phyloP scores from a whole-genome alignment of 2,329 filamentous ascomycete species.

The Teratosphaeria destructans region DNA sequence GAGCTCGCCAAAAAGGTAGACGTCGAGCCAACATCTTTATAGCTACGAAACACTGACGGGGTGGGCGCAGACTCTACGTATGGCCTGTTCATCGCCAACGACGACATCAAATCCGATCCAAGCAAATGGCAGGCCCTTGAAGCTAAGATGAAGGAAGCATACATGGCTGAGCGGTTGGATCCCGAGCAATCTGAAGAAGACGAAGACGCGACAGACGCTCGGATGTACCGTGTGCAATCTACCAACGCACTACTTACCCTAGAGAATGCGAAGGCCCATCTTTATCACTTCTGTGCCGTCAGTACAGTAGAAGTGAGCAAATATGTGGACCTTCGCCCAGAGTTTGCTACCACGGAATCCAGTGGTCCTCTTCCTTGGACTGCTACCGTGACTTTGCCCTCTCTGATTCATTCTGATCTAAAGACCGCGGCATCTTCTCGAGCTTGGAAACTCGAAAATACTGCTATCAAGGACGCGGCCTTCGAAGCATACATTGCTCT shows the following conservation, averaged over 20 bases:
- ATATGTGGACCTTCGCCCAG: conserved; percentile 56
- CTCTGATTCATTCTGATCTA: conserved; percentile 53
- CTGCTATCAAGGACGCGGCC: conserved; percentile 69
- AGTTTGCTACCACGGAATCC: conserved; percentile 44
- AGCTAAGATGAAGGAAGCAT: conserved; percentile 58
- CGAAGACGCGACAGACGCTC: conserved; percentile 40
- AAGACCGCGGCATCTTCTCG: conserved; percentile 42
- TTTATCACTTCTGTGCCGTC: conserved; percentile 67
- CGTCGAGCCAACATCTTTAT: background rate
- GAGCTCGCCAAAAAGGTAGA: conserved; percentile 44
- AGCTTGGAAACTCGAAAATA: conserved; percentile 60
- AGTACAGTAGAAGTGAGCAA: conserved; percentile 44
- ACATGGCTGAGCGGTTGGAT: conserved; percentile 51
- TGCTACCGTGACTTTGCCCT: conserved; percentile 61
- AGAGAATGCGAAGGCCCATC: conserved; percentile 62
- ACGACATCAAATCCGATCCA: conserved; percentile 25
- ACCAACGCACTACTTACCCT: conserved; percentile 59
- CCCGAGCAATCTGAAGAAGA: conserved; percentile 24
- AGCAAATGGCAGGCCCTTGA: conserved; percentile 59
- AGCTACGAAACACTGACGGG: background rate
- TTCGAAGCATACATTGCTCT: conserved; percentile 69
- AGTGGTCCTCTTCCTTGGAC: conserved; percentile 26
- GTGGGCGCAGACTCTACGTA: conserved; percentile 32
- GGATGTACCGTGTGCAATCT: conserved; percentile 31
- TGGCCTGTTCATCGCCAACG: conserved; percentile 39